phyloP scores from a whole-genome alignment of 2,329 filamentous ascomycete genomes.

The Periconia sp. region DNA sequence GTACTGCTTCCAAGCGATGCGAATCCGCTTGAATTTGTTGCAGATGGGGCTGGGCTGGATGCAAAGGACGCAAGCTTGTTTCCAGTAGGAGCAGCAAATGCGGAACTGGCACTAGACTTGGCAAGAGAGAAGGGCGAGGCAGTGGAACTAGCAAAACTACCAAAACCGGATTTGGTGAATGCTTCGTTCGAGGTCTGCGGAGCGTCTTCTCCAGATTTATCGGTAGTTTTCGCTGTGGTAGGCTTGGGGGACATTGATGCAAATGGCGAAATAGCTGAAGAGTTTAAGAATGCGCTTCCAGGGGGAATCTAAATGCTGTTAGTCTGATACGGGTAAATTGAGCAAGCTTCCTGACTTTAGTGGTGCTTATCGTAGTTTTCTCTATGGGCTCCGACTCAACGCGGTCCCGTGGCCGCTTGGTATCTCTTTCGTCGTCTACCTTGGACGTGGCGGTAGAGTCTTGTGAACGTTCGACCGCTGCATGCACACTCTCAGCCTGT shows the following conservation, averaged over 20 bases:
- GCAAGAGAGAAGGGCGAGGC: constrained; percentile 44
- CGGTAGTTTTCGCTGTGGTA: constrained; percentile 28
- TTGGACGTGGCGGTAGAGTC: constrained; percentile 20
- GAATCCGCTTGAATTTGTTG: constrained; percentile 28
- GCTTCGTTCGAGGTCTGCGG: constrained; percentile 51
- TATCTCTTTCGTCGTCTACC: constrained; percentile 36
- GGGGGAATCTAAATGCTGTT: constrained; percentile 36
- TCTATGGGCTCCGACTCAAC: constrained; percentile 25
- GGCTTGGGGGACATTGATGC: constrained; percentile 49
- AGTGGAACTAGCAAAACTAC: constrained; percentile 47
- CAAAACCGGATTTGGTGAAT: constrained; percentile 60
- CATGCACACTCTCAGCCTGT: constrained; percentile 21
- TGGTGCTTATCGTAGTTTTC: constrained; percentile 23
- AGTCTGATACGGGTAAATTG: too few species aligned
- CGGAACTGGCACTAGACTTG: constrained; percentile 27
- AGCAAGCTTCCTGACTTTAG: constrained; percentile 35
- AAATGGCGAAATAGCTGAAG: constrained; percentile 56
- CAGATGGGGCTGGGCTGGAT: constrained; percentile 19
- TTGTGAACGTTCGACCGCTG: constrained; percentile 12
- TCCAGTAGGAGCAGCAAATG: constrained; percentile 43
- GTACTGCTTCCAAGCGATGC: constrained; percentile 39
- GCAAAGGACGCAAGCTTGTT: constrained; percentile 39
- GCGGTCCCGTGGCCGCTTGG: constrained; percentile 46
- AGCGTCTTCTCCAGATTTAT: constrained; percentile 22
- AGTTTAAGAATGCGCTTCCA: constrained; percentile 53